These are phyloP conservation scores for Heteromeles arbutifolia DNA, from an alignment of 306 rosid genomes.

Conservation along the genomic window DNA sequence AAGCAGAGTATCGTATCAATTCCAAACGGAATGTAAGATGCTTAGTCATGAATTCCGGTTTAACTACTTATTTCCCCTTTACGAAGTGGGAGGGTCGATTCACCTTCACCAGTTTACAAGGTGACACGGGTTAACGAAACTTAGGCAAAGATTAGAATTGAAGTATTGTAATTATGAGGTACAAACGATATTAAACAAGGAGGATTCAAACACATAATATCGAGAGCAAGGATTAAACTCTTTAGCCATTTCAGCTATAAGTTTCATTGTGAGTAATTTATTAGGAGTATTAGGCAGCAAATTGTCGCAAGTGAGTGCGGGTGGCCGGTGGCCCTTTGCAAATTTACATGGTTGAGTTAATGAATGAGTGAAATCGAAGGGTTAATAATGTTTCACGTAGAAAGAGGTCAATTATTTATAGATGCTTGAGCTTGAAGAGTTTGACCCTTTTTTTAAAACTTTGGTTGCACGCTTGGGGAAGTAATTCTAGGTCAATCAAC, in stretches of 20 bases:
- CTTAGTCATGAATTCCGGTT: neutral
- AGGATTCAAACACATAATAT: neutral
- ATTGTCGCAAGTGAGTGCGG: neutral
- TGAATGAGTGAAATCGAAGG: neutral
- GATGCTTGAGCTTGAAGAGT: constrained; percentile 47
- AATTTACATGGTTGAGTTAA: neutral
- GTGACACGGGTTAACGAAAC: neutral
- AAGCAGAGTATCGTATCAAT: neutral
- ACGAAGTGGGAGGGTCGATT: neutral
- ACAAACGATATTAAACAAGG: too few species aligned
- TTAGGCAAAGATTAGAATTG: too few species aligned
- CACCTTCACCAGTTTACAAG: neutral
- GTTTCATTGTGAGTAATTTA: neutral
- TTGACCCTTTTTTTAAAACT: constrained; percentile 38
- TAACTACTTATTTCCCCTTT: neutral
- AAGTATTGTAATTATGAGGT: neutral
- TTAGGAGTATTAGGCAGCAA: constrained; percentile 1
- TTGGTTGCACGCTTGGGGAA: constrained; percentile 63
- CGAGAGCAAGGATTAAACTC: neutral
- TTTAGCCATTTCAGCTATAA: too few species aligned
- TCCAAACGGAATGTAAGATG: neutral
- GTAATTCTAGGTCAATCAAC: constrained; percentile 62
- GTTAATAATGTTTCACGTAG: constrained; percentile 44
- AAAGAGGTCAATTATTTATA: constrained; percentile 38
- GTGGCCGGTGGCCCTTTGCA: constrained; percentile 3